These are phyloP conservation scores for Aethionema arabicum DNA, from an alignment of 345 rosid genomes.

Conservation along the genomic window DNA sequence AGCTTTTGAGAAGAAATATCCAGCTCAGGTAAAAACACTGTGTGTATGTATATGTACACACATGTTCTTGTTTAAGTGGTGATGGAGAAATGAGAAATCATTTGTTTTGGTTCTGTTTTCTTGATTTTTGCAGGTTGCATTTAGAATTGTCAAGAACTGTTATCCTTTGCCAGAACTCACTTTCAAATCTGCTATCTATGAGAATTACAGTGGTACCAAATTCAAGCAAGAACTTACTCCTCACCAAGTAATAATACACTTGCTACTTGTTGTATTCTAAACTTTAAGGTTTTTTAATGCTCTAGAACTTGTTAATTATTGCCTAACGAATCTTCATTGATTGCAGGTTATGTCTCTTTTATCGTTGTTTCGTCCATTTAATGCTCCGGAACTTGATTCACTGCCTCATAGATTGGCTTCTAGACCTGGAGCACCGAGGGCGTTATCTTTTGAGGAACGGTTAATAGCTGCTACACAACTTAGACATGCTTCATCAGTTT, in stretches of 20 bases:
- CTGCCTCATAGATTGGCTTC: conserved; percentile 34
- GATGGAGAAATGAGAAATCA: neutral
- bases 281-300: conserved; percentile 11
- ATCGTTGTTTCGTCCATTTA: conserved; percentile 44
- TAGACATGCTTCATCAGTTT: conserved; percentile 34
- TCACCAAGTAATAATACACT: conserved; percentile 41
- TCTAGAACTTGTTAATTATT: neutral
- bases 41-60: neutral
- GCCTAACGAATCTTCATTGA: conserved; percentile 8
- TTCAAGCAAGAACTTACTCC: conserved; percentile 48
- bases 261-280: conserved; percentile 8
- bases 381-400: conserved; percentile 26
- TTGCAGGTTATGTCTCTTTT: conserved; percentile 47
- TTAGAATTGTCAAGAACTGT: conserved; percentile 47
- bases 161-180: conserved; percentile 47
- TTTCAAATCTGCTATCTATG: conserved; percentile 44
- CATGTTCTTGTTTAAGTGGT: neutral
- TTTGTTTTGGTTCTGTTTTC: neutral
- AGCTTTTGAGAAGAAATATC: conserved; percentile 51
- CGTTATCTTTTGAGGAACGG: conserved; percentile 32
- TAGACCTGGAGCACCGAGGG: conserved; percentile 27
- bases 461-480: conserved; percentile 37
- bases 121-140: conserved; percentile 44
- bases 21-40: conserved; percentile 46
- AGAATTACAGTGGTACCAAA: conserved; percentile 46